These are phyloP conservation scores for Boletus tomentosulus DNA, from an alignment of 768 basidiomycete genomes.

Conservation along the genomic window DNA sequence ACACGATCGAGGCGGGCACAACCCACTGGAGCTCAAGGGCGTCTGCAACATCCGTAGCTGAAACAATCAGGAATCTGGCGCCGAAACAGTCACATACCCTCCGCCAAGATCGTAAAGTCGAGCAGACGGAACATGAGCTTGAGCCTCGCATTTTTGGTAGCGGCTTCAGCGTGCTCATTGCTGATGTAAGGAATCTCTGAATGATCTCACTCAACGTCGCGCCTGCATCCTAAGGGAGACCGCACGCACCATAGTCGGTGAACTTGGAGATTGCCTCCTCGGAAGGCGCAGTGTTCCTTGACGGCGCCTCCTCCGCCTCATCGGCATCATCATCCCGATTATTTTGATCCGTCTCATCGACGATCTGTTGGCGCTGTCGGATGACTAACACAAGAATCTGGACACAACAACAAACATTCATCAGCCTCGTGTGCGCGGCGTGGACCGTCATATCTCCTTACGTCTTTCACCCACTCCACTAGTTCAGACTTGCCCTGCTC, in stretches of 20 bases:
- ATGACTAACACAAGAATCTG: conserved; percentile 64
- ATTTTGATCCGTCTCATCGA: conserved; percentile 55
- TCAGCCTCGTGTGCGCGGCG: conserved; percentile 19
- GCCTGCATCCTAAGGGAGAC: not conserved
- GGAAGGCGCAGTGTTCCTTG: conserved; percentile 45
- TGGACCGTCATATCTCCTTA: conserved; percentile 38
- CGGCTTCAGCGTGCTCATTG: conserved; percentile 73
- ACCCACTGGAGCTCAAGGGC: conserved; percentile 80
- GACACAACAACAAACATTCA: conserved; percentile 3
- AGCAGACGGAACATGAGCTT: conserved; percentile 83
- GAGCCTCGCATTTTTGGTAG: conserved; percentile 71
- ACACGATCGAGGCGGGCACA: conserved; percentile 67
- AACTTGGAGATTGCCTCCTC: conserved; percentile 65
- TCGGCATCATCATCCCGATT: conserved; percentile 35
- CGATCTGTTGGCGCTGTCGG: conserved; percentile 51
- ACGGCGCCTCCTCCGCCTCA: conserved; percentile 30
- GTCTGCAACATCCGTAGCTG: conserved; percentile 35
- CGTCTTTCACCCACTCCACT: conserved; percentile 80
- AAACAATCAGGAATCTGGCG: not conserved
- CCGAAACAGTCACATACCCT: conserved; percentile 45
- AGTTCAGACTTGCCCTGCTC: conserved; percentile 60
- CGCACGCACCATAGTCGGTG: conserved; percentile 65
- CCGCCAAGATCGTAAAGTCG: conserved; percentile 62
- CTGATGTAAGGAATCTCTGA: conserved; percentile 73
- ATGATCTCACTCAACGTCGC: conserved; percentile 1